Conservation (phyloP, 2,329 filamentous ascomycete species). For the Pseudogymnoascus destructans region DNA sequence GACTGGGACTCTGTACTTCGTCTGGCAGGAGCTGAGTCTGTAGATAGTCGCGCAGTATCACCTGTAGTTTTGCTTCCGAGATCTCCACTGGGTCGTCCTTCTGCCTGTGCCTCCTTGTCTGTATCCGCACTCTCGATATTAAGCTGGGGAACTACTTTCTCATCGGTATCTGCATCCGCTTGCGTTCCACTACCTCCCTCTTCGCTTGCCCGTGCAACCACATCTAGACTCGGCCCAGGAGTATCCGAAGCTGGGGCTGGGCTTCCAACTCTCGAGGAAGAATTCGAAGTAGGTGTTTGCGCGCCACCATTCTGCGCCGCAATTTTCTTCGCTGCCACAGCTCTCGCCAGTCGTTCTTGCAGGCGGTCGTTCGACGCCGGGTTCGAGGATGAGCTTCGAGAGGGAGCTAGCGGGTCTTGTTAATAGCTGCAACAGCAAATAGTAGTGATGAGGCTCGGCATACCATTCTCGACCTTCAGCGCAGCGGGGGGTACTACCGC, state of each 20-base stretch:
- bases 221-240: slow-evolving; percentile 33
- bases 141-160: not conserved
- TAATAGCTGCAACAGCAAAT: not conserved
- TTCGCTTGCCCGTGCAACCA: slow-evolving; percentile 19
- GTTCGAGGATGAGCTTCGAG: slow-evolving; percentile 51
- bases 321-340: slow-evolving; percentile 61
- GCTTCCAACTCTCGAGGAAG: slow-evolving; percentile 39
- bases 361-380: slow-evolving; percentile 63
- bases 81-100: not conserved
- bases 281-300: slow-evolving; percentile 32
- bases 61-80: not conserved
- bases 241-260: slow-evolving; percentile 34
- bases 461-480: slow-evolving; percentile 26
- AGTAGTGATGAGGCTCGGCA: slow-evolving; percentile 15
- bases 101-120: not conserved
- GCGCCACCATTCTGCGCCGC: slow-evolving; percentile 32
- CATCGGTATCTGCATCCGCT: slow-evolving; percentile 13
- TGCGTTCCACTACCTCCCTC: slow-evolving; percentile 9
- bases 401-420: slow-evolving; percentile 30
- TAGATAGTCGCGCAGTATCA: not conserved
- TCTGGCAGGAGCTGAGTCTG: not conserved
- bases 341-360: slow-evolving; percentile 79
- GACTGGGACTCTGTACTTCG: not conserved
- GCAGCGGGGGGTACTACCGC: slow-evolving; percentile 27
- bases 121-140: not conserved